Evolutionary conservation across 768 basidiomycete genomes (phyloP).

Genomic region (Daedaleopsis sinensis): DNA sequence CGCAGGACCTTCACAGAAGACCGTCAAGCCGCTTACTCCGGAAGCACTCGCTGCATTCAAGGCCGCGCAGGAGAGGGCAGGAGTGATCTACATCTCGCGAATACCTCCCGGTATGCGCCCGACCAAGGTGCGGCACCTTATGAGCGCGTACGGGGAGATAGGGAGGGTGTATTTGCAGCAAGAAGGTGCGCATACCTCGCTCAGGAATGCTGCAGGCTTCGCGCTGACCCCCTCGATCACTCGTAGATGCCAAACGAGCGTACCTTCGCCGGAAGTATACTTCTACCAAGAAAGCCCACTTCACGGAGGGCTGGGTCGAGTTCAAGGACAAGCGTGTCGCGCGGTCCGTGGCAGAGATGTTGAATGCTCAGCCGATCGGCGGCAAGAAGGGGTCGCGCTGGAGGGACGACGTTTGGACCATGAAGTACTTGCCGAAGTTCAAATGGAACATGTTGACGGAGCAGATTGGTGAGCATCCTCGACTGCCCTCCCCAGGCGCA

Average conservation of each 20-base stretch:
- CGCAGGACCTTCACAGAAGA: slow-evolving; percentile 55
- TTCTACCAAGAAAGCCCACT: slow-evolving; percentile 83
- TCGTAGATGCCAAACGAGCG: slow-evolving; percentile 80
- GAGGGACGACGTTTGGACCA: slow-evolving; percentile 99
- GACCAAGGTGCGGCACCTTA: slow-evolving; percentile 90
- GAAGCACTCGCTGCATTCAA: slow-evolving; percentile 79
- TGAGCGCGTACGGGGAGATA: slow-evolving; percentile 87
- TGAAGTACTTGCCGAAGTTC: slow-evolving; percentile 98
- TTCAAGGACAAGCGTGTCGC: slow-evolving; percentile 94
- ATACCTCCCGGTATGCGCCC: slow-evolving; percentile 99
- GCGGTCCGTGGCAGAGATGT: slow-evolving; percentile 87
- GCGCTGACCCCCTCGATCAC: background rate
- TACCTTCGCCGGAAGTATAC: slow-evolving; percentile 83
- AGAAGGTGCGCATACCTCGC: slow-evolving; percentile 62
- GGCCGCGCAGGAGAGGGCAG: slow-evolving; percentile 72
- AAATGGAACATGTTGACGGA: slow-evolving; percentile 99
- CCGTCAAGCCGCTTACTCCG: slow-evolving; percentile 71
- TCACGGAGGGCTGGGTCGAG: slow-evolving; percentile 98
- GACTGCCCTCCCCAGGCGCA: background rate
- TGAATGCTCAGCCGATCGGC: slow-evolving; percentile 95
- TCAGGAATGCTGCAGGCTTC: background rate
- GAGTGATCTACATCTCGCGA: slow-evolving; percentile 92
- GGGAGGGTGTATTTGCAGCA: slow-evolving; percentile 92
- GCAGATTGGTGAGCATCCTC: slow-evolving; percentile 79
- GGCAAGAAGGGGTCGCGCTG: slow-evolving; percentile 89